These are phyloP conservation scores for Naganishia friedmannii DNA, from an alignment of 768 basidiomycete species.

Conservation along the genomic window DNA sequence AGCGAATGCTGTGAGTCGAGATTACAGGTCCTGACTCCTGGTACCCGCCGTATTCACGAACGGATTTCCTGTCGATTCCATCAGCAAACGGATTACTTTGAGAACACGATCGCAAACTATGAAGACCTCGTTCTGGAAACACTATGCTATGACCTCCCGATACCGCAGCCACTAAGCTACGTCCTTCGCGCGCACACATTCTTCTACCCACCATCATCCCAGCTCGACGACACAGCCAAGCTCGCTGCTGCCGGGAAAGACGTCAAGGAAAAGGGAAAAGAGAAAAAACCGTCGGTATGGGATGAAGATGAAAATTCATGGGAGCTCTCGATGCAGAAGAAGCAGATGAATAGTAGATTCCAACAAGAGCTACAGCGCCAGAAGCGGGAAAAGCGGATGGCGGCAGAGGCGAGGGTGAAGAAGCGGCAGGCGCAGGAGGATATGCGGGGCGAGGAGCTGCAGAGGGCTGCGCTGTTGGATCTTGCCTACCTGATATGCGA, in stretches of 20 bases:
- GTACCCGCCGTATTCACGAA: neutral
- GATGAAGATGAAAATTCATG: neutral
- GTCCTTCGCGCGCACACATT: conserved; percentile 3
- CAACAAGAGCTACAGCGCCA: neutral
- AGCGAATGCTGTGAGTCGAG: conserved; percentile 3
- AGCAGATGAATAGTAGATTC: neutral
- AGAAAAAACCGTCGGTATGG: conserved; percentile 11
- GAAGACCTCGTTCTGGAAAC: conserved; percentile 30
- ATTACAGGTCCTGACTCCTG: too few species aligned
- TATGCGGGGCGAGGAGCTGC: conserved; percentile 1
- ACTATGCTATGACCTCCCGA: conserved; percentile 23
- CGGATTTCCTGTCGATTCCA: neutral
- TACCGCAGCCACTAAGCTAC: conserved; percentile 24
- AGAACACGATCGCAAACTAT: conserved; percentile 20
- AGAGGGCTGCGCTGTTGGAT: conserved; percentile 24
- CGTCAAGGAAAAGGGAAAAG: neutral
- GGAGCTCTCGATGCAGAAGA: neutral
- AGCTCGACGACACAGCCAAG: neutral
- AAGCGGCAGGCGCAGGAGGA: neutral
- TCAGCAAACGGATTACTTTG: conserved; percentile 6
- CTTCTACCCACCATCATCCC: neutral
- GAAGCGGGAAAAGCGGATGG: neutral
- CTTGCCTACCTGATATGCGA: conserved; percentile 27
- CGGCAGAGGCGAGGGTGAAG: neutral
- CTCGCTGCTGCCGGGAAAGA: neutral